Conservation (phyloP, 1,284 basidiomycete species). For the Malassezia pachydermatis region DNA sequence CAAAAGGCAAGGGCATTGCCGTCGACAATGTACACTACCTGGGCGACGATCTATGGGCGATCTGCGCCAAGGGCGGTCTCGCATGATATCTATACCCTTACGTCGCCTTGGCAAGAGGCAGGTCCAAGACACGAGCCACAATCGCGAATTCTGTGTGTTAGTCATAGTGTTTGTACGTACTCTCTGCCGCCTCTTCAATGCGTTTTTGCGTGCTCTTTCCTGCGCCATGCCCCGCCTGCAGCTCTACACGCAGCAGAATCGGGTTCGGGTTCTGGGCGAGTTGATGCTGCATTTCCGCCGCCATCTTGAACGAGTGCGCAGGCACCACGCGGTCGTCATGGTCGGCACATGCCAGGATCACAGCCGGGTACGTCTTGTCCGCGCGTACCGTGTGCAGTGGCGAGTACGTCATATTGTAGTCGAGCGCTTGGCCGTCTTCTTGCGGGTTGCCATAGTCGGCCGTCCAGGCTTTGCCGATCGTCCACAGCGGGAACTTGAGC, state of each 20-base stretch:
- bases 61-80: conserved; percentile 14
- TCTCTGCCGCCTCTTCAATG: conserved; percentile 36
- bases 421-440: conserved; percentile 35
- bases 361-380: conserved; percentile 38
- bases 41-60: conserved; percentile 53
- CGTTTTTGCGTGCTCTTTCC: conserved; percentile 42
- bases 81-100: conserved; percentile 5
- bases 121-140: conserved; percentile 31
- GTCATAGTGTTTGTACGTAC: conserved; percentile 11
- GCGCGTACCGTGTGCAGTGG: conserved; percentile 40
- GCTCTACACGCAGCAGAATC: conserved; percentile 38
- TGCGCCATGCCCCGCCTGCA: conserved; percentile 45
- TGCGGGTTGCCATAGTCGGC: conserved; percentile 73
- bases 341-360: conserved; percentile 38
- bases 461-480: conserved; percentile 63
- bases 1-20: conserved; percentile 77
- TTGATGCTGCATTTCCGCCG: conserved; percentile 45
- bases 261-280: conserved; percentile 38
- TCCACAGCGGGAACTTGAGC: conserved; percentile 50
- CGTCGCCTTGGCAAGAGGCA: conserved; percentile 25
- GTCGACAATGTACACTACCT: conserved; percentile 76
- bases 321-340: conserved; percentile 46
- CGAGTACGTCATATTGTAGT: conserved; percentile 39
- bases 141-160: conserved; percentile 30
- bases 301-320: conserved; percentile 43